Base-by-base conservation (phyloP, 306 rosid genomes). In the Cicer arietinum region DNA sequence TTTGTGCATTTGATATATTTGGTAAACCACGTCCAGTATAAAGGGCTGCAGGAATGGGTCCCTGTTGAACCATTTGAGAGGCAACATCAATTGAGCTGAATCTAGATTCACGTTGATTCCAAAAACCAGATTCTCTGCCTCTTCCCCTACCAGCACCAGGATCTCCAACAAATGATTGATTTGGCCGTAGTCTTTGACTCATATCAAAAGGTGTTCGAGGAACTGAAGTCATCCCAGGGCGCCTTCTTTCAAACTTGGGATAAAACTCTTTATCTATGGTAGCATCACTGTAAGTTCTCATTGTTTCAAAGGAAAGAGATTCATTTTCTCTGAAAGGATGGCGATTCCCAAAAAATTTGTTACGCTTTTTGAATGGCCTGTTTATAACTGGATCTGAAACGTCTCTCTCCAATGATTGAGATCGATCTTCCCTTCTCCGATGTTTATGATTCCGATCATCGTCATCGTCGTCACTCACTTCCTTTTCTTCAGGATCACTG, bases 371-470 rank as follows among this genome's bases (percentile, higher is more conserved):
- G 80, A 81, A 92, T 61, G 98, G 89, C 85, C 93, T 90, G 80
- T 79, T 80, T 46, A 85, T 71, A 79, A 84, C 93, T 80, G 86
- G 94, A 63, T 92, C 97, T 0, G 84, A 69, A 73, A 78, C 58
- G 77, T 92, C 99, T 83, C 88, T 86, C 84, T 95, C 99, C 79
- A 82, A 85, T 58, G 98, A 95, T 70, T 88, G 92, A 79, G 99
- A 92, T 51, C 82, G 88, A 47, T 83, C 82, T 22, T 83, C 97
- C 77, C 86, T 84, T 80, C 96, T 85, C 60, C 97, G 88, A 88
- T 92, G 96, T 81, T 92, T 92, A 80, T 92, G 99, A 86, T 95
- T 95, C 67, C 99, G 88, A 78, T 95, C 99, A 66, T 92, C 98
- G 48, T 94, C 99, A 22, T 94, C 97, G 0, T 95, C 99, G 22